Evolutionary conservation across 2,329 filamentous ascomycete species (phyloP), one percentile per base, ranked within the genome.

Genomic region (Fusarium sp.): DNA sequence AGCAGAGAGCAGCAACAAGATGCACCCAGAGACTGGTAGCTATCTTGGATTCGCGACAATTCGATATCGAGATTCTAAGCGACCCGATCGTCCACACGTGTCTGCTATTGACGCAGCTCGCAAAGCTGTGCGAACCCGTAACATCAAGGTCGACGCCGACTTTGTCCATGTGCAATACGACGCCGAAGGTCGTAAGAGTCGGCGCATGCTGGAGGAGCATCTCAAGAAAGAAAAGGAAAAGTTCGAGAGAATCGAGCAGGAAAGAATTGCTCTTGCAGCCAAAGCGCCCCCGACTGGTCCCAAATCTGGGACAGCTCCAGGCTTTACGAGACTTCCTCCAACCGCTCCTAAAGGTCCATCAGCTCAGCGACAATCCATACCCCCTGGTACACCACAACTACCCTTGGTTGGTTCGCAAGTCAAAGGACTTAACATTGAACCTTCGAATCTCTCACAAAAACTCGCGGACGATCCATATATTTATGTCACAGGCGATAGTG

Each of bases 41-140:
- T 97, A 97, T 77, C 87, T 99, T 14, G 96, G 96, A 14, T 94
- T 99, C 77, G 97, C 93, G 71, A 93, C 94, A 18, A 94, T 99
- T 77, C 90, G 92, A 63, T 99, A 97, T 80, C 90, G 92, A 75
- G 95, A 98, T 77, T 83, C 86, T 3, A 86, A 88, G 82, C 79
- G 79, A 16, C 72, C 78, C 7, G 79, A 78, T 46, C 76, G 76
- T 9, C 77, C 78, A 7, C 79, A 81, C 57, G 82, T 93, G 41
- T 87, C 90, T 52, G 96, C 94, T 8, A 89, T 92, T 42, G 91
- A 92, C 65, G 93, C 94, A 42, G 95, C 96, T 11, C 93, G 92
- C 74, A 87, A 89, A 73, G 96, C 96, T 12, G 90, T 94, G 41
- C 87, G 90, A 65, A 87, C 90, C 69, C 91, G 93, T 71, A 92